Base-by-base conservation (phyloP, 768 basidiomycete genomes). In the Leucocoprinus leucothites region DNA sequence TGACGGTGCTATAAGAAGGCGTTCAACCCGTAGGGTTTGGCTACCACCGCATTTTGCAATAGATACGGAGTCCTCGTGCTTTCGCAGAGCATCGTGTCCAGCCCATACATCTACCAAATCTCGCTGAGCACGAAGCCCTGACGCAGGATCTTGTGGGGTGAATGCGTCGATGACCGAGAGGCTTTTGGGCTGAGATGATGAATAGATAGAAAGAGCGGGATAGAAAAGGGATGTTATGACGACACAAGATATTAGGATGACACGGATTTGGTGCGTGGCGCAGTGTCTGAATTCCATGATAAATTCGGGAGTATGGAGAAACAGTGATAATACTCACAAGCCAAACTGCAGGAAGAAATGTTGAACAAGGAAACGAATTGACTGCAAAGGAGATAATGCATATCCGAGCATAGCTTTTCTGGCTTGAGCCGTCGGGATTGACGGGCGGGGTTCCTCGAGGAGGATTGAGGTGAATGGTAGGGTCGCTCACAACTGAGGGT, bases 161-260 rank as follows among this genome's bases (percentile, higher is more conserved):
- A 89, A 80, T 24, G 81, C 76, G 62, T 86, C 81, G 53, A 91
- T 77, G n/a, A 88, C 78, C 58, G 77, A 83, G 61, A 76, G 78
- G 48, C 76, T 87, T 68, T 82, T 81, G 0, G 83, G 81, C 56
- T 84, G 81, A 0, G 89, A 85, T 1, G 89, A 86, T 21, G 85
- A 85, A 67, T 94, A 93, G 55, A 90, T 79, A 48, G 89, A 84
- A 48, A 95, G 80, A 18, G 93, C 93, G n/a, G 93, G 93, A 61
- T 92, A 94, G 65, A 93, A 89, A 53, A 95, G 82, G 16, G 88
- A 88, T 53, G 91, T 89, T 65, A 94, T 94, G 59, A 94, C 91
- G 56, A 93, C 81, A 48, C 87, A 83, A 19, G 89, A 94, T 58
- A 93, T 85, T 61, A 95, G 80, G 67, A 95, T 91, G 47, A 94